Conservation (phyloP, 2,329 filamentous ascomycete genomes). For the Sporothrix pallida region DNA sequence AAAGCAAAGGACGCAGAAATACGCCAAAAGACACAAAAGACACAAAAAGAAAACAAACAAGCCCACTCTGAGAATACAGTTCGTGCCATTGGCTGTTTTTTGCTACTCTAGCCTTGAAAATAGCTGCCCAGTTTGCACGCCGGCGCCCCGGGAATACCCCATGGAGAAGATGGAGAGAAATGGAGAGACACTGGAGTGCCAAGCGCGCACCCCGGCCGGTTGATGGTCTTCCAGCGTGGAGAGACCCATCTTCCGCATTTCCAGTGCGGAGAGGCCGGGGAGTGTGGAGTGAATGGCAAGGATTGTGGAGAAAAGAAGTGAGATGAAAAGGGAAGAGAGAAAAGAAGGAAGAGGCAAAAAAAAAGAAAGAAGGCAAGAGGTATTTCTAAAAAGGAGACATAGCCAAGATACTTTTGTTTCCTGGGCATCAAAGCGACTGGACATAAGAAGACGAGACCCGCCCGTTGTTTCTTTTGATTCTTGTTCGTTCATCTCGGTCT, state of each 20-base stretch:
- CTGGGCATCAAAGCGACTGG: neutral
- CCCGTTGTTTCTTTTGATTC: neutral
- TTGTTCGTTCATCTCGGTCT: neutral
- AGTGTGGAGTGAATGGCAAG: neutral
- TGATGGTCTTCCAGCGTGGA: constrained; percentile 12
- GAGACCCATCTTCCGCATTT: constrained; percentile 18
- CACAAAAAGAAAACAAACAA: neutral
- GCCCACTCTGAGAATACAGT: neutral
- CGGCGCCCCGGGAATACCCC: no score
- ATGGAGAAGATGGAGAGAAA: no score
- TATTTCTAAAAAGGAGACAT: neutral
- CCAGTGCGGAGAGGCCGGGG: constrained; percentile 1
- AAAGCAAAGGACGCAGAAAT: no score
- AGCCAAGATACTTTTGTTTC: neutral
- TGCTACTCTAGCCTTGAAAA: no score
- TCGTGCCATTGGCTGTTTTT: no score
- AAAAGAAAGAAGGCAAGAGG: neutral
- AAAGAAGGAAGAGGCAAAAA: neutral
- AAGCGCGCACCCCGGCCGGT: constrained; percentile 7
- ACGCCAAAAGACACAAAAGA: no score
- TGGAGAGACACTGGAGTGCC: neutral
- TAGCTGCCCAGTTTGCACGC: no score
- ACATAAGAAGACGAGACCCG: constrained; percentile 1
- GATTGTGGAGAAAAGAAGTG: neutral
- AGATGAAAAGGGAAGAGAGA: neutral